Evolutionary conservation across 2,329 filamentous ascomycete species (phyloP).

Genomic region (Cladosporium colombiae): DNA sequence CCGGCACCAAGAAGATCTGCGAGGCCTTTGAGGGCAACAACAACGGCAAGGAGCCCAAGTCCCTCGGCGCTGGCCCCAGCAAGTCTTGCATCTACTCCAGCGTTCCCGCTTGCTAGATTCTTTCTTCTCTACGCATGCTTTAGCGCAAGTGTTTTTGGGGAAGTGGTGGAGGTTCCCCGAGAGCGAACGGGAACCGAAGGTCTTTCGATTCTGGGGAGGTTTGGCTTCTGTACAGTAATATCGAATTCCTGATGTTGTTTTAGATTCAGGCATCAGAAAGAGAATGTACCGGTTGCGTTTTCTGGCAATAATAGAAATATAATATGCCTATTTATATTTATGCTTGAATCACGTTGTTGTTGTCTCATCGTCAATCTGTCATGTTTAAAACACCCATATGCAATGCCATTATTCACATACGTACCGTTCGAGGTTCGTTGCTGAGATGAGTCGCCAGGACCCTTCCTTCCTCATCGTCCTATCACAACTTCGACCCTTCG

Average conservation of each 20-base stretch:
- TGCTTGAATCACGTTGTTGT: neutral
- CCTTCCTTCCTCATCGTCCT: neutral
- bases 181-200: neutral
- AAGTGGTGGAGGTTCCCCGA: neutral
- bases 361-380: neutral
- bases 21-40: conserved; percentile 17
- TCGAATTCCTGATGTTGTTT: neutral
- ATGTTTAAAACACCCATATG: neutral
- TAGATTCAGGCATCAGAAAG: neutral
- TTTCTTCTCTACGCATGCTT: neutral
- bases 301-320: neutral
- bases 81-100: conserved; percentile 21
- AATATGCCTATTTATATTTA: neutral
- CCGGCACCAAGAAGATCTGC: conserved; percentile 18
- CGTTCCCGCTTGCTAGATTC: conserved; percentile 19
- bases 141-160: neutral
- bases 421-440: neutral
- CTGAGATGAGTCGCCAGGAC: neutral
- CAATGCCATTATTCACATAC: neutral
- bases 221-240: neutral
- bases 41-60: conserved; percentile 18
- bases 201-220: neutral
- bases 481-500: conserved; percentile 23
- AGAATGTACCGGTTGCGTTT: neutral
- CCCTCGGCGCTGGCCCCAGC: conserved; percentile 9